phyloP scores from a whole-genome alignment of 2,329 filamentous ascomycete genomes.

The Neoscytalidium dimidiatum region DNA sequence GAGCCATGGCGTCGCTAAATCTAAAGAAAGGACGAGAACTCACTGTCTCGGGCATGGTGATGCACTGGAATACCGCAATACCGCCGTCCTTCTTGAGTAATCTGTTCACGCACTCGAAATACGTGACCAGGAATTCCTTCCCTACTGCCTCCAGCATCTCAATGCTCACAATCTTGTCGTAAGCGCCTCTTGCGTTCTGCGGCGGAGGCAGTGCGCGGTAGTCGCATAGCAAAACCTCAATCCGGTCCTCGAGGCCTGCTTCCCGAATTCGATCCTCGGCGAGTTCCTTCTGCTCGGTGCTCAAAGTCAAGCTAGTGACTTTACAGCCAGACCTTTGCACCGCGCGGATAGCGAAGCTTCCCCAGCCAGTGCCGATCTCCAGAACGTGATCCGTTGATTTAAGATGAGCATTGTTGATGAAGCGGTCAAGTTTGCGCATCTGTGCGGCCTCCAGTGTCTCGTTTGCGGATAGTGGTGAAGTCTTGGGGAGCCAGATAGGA shows the following conservation, averaged over 20 bases:
- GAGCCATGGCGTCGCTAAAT: no score
- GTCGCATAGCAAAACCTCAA: constrained; percentile 68
- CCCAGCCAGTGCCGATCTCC: constrained; percentile 77
- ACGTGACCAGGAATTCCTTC: constrained; percentile 65
- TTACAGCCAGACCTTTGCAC: constrained; percentile 66
- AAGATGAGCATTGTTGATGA: constrained; percentile 66
- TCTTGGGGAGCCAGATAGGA: constrained; percentile 61
- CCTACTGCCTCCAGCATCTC: constrained; percentile 80
- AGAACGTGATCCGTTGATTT: constrained; percentile 68
- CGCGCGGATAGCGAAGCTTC: constrained; percentile 71
- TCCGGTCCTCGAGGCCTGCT: constrained; percentile 61
- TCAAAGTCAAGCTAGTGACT: constrained; percentile 69
- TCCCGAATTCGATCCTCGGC: constrained; percentile 65
- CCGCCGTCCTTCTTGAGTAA: constrained; percentile 67
- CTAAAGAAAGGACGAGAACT: no score
- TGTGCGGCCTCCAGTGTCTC: constrained; percentile 68
- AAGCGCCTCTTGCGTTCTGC: constrained; percentile 45
- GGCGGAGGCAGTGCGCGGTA: constrained; percentile 63
- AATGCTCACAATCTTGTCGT: constrained; percentile 73
- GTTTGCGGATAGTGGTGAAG: constrained; percentile 42
- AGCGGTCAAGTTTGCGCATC: constrained; percentile 65
- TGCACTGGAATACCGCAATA: constrained; percentile 73
- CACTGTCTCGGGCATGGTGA: constrained; percentile 69
- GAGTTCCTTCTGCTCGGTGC: constrained; percentile 67
- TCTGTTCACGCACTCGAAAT: constrained; percentile 65